Conservation (phyloP, 192 early-diverging fungal species). For the Gonapodya prolifera region DNA sequence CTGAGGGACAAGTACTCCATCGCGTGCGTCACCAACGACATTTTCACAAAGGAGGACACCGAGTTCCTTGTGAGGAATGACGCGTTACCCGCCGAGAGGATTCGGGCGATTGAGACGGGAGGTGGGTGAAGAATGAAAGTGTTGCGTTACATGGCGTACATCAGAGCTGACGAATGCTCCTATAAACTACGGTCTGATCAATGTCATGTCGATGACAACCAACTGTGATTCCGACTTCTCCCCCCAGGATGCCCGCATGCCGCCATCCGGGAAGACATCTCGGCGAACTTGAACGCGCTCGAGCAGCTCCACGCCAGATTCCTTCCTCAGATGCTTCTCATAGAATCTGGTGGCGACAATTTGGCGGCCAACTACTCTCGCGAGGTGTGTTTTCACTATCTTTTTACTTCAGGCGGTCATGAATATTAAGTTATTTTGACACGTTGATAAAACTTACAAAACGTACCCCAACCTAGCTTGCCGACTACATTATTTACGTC, state of each 20-base stretch:
- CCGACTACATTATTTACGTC: constrained; percentile 25
- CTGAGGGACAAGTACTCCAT: constrained; percentile 72
- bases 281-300: constrained; percentile 81
- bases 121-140: no score
- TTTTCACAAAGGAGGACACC: constrained; percentile 92
- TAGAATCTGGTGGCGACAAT: constrained; percentile 92
- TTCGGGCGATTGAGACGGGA: constrained; percentile 89
- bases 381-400: constrained; percentile 80
- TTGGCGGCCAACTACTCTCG: constrained; percentile 74
- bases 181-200: no score
- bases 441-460: no score
- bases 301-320: constrained; percentile 81
- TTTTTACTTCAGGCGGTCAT: no score
- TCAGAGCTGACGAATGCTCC: no score
- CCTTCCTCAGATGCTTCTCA: constrained; percentile 66
- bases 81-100: constrained; percentile 74
- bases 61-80: constrained; percentile 86
- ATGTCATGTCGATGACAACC: no score
- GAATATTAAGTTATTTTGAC: no score
- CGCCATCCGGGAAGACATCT: constrained; percentile 89
- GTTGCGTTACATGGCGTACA: no score
- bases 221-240: no score
- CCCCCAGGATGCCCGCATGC: constrained; percentile 96
- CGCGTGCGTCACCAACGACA: constrained; percentile 93
- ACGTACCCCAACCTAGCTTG: neutral